phyloP scores from a whole-genome alignment of 73 alveolate genomes.

The Durusdinium trenchii region DNA sequence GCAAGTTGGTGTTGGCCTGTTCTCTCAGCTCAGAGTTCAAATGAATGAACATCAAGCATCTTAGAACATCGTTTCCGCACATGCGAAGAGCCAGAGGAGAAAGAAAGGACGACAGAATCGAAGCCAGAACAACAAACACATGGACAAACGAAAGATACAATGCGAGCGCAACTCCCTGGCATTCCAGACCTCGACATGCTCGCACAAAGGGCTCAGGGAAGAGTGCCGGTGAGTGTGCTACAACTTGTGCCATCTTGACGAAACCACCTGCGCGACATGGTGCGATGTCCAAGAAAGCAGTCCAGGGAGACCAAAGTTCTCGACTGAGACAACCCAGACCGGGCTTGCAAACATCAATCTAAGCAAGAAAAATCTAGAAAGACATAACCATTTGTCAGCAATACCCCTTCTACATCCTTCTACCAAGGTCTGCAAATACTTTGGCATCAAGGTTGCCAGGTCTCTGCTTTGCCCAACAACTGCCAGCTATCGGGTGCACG shows the following conservation, averaged over 20 bases:
- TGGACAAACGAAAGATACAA: background rate
- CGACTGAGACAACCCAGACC: too few species aligned
- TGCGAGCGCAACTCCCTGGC: background rate
- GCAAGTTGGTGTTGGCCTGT: too few species aligned
- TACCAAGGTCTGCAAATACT: background rate
- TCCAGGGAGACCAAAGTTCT: too few species aligned
- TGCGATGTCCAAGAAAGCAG: too few species aligned
- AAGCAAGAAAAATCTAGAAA: background rate
- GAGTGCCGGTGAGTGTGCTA: constrained; percentile 91
- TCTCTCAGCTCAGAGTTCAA: too few species aligned
- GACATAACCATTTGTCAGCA: background rate
- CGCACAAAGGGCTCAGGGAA: constrained; percentile 81
- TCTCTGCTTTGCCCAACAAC: background rate
- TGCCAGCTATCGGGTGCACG: background rate
- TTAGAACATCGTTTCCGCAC: too few species aligned
- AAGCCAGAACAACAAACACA: too few species aligned
- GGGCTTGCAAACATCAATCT: background rate
- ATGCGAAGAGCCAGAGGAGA: too few species aligned
- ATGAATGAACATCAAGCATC: too few species aligned
- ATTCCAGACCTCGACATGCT: constrained; percentile 25
- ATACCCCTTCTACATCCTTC: background rate
- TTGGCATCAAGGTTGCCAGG: background rate
- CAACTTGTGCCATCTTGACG: constrained; percentile 94
- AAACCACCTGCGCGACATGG: constrained; percentile 57
- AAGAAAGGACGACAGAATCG: too few species aligned